Evolutionary conservation across 768 basidiomycete species (phyloP), one percentile per base, ranked within the genome.

Genomic region (Nidula microcarpa): DNA sequence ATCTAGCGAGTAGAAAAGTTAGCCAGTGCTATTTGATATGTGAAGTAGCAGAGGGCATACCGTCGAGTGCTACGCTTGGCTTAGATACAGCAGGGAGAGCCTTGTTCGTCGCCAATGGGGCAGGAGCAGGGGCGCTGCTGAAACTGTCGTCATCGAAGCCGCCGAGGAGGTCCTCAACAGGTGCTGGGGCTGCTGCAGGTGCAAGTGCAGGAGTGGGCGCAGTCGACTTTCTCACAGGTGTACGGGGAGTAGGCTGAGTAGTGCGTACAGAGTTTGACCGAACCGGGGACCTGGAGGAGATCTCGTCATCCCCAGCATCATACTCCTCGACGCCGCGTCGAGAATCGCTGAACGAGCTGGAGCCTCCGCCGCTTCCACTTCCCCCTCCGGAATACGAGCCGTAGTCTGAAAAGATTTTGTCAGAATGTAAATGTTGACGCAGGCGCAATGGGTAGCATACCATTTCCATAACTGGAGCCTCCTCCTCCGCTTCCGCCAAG

Each of bases 291-390:
- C 54, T 58, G 11, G 65, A 51, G 14, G 67, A 56, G 34, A 74
- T 64, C 56, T 96, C 94, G 55, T 98, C 95, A 54, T 93, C 93
- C 1, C 96, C 96, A 10, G 96, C 97, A 58, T 96, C 91, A 68
- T 99, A 99, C 66, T 98, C 95, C 62, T 98, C 95, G 58, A 84
- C 98, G 23, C 81, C 80, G 52, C 82, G 72, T 39, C 82, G 65
- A 10, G 69, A 74, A 55, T 92, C 89, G 49, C 80, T 75, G 70
- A 88, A 91, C 1, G 78, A 52, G 41, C 47, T 36, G 33, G 57
- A 49, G 4, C 47, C 47, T 39, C 37, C 37, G n/a, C 9, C n/a
- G 32, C 60, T 61, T 14, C 51, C 61, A 49, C n/a, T 39, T 4
- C 44, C 16, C 9, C 17, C 35, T 16, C 43, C 47, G 7, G 16